Conservation (phyloP, 2,329 filamentous ascomycete genomes). For the Pyricularia grisea region DNA sequence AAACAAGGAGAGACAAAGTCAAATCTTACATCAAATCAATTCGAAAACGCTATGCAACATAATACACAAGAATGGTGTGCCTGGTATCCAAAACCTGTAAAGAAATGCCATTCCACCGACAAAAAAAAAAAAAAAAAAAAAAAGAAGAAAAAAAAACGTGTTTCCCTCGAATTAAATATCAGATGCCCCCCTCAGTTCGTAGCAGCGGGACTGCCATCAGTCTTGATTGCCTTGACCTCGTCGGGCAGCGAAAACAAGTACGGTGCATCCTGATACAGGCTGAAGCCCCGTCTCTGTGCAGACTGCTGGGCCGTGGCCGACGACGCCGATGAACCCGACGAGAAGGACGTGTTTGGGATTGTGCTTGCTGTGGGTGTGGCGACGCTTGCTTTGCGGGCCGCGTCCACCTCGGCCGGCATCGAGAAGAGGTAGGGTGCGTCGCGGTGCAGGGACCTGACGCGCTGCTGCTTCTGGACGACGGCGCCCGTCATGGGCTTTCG, state of each 20-base stretch:
- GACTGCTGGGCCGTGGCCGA: neutral
- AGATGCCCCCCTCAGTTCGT: neutral
- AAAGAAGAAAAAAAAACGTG: neutral
- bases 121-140: neutral
- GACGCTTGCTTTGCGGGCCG: neutral
- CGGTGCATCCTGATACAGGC: neutral
- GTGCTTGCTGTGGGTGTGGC: neutral
- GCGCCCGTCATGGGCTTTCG: neutral
- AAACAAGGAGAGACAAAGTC: neutral
- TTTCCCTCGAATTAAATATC: neutral
- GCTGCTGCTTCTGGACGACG: neutral
- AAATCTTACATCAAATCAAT: neutral
- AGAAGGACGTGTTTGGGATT: neutral
- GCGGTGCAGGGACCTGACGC: neutral
- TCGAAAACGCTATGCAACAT: neutral
- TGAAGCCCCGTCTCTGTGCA: neutral
- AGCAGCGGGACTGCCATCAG: neutral
- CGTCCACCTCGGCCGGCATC: neutral
- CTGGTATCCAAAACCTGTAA: neutral
- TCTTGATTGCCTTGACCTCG: neutral
- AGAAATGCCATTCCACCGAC: neutral
- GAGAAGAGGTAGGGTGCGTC: constrained; percentile 3
- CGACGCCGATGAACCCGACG: neutral
- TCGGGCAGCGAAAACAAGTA: neutral
- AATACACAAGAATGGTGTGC: neutral